A percentile compares a stretch with the other conserved stretches of the same genome.
Conservation (phyloP, 2,329 filamentous ascomycete genomes). For the Sporothrix mexicana region DNA sequence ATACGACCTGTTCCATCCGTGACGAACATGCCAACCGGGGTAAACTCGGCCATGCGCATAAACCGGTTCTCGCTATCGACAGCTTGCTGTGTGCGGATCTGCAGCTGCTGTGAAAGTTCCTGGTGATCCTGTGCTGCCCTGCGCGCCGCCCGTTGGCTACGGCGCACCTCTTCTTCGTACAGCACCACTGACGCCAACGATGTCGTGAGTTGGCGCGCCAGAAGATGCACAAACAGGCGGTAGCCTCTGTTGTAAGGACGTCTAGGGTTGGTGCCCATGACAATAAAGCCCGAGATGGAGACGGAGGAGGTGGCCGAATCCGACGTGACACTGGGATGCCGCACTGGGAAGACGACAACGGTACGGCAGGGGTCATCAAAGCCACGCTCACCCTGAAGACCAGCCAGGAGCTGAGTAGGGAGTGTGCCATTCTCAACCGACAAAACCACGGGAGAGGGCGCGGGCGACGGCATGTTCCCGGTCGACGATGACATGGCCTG, state of each 20-base stretch:
- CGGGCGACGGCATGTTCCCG: neutral
- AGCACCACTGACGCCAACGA: constrained; percentile 81
- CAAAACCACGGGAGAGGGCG: constrained; percentile 65
- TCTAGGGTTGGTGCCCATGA: constrained; percentile 78
- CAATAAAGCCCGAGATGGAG: constrained; percentile 75
- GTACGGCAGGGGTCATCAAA: constrained; percentile 73
- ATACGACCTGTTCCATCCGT: constrained; percentile 73
- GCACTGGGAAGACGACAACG: constrained; percentile 78
- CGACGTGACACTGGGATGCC: constrained; percentile 66
- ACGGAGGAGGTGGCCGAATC: constrained; percentile 54
- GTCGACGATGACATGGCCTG: constrained; percentile 68
- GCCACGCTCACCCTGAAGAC: constrained; percentile 64
- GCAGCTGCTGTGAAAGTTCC: constrained; percentile 76
- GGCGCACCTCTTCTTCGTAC: constrained; percentile 81
- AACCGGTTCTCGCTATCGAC: constrained; percentile 77
- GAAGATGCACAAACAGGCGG: constrained; percentile 74
- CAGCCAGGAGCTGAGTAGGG: constrained; percentile 67
- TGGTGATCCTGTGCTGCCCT: constrained; percentile 78
- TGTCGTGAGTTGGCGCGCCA: constrained; percentile 77
- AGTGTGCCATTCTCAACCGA: constrained; percentile 71
- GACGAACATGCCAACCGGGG: constrained; percentile 84
- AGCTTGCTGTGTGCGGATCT: constrained; percentile 66
- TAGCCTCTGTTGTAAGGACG: constrained; percentile 83
- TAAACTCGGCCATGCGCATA: constrained; percentile 82
- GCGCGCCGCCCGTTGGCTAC: constrained; percentile 74